Evolutionary conservation across 2,329 filamentous ascomycete species (phyloP), one percentile per base, ranked within the genome.

Genomic region (Ophiostoma ulmi): DNA sequence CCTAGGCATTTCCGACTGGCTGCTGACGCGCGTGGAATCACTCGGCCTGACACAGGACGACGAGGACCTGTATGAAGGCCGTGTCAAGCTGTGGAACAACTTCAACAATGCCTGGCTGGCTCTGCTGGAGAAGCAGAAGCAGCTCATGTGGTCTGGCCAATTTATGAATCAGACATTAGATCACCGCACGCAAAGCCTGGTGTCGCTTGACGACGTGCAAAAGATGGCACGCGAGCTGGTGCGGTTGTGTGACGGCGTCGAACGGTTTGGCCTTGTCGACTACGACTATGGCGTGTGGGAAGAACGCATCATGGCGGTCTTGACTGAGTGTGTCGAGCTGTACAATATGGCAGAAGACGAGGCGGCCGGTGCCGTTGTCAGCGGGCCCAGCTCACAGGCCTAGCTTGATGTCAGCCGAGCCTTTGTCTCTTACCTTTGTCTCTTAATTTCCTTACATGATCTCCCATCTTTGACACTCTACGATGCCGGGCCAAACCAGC

Each of bases 271-370:
- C n/a, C 82, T 99, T 67, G 93, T 99, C 13, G 95, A 99, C 81
- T 99, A 98, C 78, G 91, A 98, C 77, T 96, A 97, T 82, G 95
- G 95, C 10, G 92, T 98, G 36, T 96, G 93, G 87, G 95, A 98
- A 80, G 94, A 98, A 78, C 89, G 92, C 77, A 97, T 98, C 75
- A 87, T 95, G 75, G 86, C 41, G 70, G 68, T 70, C 22, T 41
- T 70, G 17, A 71, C 75, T 66, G 77, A 79, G 72, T 82, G 80
- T 69, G 75, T 85, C 2, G 82, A 85, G 72, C 77, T 84, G 52
- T 85, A 82, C 76, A 81, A 83, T 67, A 75, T 78, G 48, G 74
- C 77, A 20, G 79, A 81, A 71, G 77, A 80, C 58, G 78, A 78
- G 41, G 77, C 77, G 69, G 76, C 76, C 68, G 77, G 77, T 64